These are phyloP conservation scores for Harringtonia lauricola DNA, from an alignment of 2,329 filamentous ascomycete genomes.

Conservation along the genomic window DNA sequence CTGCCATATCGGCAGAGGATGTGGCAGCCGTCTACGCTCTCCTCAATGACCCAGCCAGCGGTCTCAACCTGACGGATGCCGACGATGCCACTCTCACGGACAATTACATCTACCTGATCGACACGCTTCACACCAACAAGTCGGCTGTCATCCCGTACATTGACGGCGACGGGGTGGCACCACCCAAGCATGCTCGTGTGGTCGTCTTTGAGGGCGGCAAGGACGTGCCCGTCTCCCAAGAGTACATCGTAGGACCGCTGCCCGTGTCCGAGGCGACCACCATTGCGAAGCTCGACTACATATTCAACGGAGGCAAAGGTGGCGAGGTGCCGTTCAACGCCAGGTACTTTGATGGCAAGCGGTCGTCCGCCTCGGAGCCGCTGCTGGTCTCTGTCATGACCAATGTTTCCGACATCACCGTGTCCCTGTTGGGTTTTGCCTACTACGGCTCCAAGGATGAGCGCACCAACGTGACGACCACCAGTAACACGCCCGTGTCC, in stretches of 20 bases:
- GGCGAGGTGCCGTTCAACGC: constrained; percentile 24
- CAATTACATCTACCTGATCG: constrained; percentile 35
- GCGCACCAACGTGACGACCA: constrained; percentile 20
- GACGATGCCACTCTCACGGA: constrained; percentile 25
- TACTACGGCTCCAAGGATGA: constrained; percentile 21
- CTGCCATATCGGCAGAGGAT: constrained; percentile 28
- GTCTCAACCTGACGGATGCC: constrained; percentile 32
- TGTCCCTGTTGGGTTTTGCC: constrained; percentile 22
- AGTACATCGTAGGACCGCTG: constrained; percentile 38
- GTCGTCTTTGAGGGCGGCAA: constrained; percentile 34
- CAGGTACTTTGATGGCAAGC: constrained; percentile 21
- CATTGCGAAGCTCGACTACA: constrained; percentile 27
- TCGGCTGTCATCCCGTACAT: constrained; percentile 31
- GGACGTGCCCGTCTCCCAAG: constrained; percentile 29
- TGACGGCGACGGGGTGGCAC: constrained; percentile 21
- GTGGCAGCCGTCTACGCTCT: constrained; percentile 30
- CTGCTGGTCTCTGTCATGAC: constrained; percentile 23
- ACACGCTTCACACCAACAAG: constrained; percentile 37
- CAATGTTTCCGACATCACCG: constrained; percentile 28
- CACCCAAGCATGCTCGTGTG: constrained; percentile 31
- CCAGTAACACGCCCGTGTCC: constrained; percentile 23
- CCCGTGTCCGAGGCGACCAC: constrained; percentile 27
- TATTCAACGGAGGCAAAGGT: constrained; percentile 30
- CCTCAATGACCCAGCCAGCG: constrained; percentile 26
- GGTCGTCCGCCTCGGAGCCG: constrained; percentile 20